Percentiles rank a stretch among this genome's conserved stretches.
Conservation (phyloP, 495 filamentous ascomycete genomes). For the Pyrenopolyporus hunteri region DNA sequence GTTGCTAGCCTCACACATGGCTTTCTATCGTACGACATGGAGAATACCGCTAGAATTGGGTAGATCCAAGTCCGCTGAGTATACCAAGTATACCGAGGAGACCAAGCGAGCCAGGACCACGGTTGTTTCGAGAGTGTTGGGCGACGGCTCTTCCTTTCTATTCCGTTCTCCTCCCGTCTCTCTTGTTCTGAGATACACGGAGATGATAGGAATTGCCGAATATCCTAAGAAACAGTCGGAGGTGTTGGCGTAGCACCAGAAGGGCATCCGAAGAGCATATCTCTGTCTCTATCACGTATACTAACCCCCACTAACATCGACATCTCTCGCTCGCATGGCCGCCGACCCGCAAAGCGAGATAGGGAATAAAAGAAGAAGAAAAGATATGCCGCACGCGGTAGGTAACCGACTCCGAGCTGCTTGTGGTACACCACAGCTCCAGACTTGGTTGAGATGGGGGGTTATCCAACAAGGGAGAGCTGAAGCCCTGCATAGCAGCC, state of each 20-base stretch:
- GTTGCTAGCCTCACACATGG: conserved; percentile 23
- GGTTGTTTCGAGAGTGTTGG: conserved; percentile 5
- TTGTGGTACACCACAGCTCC: neutral
- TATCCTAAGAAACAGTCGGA: conserved; percentile 15
- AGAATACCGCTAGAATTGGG: conserved; percentile 11
- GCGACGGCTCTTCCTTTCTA: neutral
- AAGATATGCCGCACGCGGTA: conserved; percentile 10
- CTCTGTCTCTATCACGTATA: too few species aligned
- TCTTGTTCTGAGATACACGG: conserved; percentile 12
- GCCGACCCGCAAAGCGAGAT: neutral
- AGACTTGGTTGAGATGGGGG: conserved; percentile 4
- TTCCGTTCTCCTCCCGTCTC: neutral
- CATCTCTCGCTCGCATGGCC: conserved; percentile 9
- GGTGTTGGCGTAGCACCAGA: conserved; percentile 13
- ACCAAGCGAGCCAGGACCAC: conserved; percentile 20
- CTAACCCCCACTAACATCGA: conserved; percentile 6
- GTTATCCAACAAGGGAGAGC: conserved; percentile 7
- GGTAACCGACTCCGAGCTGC: conserved; percentile 7
- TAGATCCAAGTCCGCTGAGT: too few species aligned
- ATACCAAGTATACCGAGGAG: too few species aligned
- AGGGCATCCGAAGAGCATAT: neutral
- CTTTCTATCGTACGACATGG: conserved; percentile 23
- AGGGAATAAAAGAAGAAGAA: conserved; percentile 13
- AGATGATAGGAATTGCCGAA: conserved; percentile 1
- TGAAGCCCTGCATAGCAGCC: conserved; percentile 27